A percentile compares a stretch with the other conserved stretches of the same genome.
Evolutionary conservation across 2,329 filamentous ascomycete genomes (phyloP).

Genomic region (Fusarium pseudograminearum): DNA sequence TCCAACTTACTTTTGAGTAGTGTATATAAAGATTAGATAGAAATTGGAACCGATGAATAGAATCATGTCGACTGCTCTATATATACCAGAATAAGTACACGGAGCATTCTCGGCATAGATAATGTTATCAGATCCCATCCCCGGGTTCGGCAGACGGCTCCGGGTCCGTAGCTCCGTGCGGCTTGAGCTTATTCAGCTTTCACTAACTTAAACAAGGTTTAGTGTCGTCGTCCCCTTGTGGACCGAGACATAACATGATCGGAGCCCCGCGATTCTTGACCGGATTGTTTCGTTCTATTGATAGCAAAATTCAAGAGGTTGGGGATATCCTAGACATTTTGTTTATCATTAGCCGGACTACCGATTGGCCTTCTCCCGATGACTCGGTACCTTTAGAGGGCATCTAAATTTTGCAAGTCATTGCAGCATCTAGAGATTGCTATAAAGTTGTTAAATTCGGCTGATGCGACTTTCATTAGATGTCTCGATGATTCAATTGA

Average conservation of each 20-base stretch:
- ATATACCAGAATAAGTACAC: not conserved
- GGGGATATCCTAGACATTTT: not conserved
- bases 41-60: not conserved
- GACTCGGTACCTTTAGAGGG: not conserved
- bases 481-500: too few relatives aligned
- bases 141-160: constrained; percentile 14
- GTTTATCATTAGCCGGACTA: too few relatives aligned
- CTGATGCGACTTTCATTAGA: too few relatives aligned
- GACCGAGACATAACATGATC: constrained; percentile 21
- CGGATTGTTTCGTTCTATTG: not conserved
- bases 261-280: constrained; percentile 1
- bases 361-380: not conserved
- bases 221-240: not conserved
- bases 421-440: not conserved
- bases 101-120: constrained; percentile 18
- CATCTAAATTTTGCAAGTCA: not conserved
- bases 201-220: not conserved
- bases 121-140: constrained; percentile 1
- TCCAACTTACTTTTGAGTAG: not conserved
- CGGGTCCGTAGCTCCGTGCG: constrained; percentile 16
- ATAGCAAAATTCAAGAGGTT: not conserved
- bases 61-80: not conserved
- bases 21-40: not conserved
- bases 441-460: too few relatives aligned
- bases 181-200: not conserved